Base-by-base conservation (phyloP, 2,329 filamentous ascomycete species). In the Hypoxylon sp. region DNA sequence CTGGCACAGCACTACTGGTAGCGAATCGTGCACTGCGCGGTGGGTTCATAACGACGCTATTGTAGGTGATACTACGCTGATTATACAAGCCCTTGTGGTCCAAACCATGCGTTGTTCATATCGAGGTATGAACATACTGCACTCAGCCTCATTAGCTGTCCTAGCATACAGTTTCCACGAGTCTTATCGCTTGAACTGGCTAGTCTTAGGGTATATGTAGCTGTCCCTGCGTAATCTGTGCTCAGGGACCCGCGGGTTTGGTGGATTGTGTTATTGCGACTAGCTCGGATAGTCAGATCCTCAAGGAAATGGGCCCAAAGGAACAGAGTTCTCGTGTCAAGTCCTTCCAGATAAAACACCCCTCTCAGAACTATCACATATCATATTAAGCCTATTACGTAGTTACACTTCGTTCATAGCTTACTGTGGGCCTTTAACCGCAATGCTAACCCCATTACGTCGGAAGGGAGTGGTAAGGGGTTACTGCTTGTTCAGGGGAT, bases 341-440 rank as follows among this genome's bases (percentile, higher is more conserved):
- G 31, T 25, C 10, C 17, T 54, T 14, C 31, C 20, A 7, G 17
- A 54, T 3, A 7, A 40, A 22, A 7, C 14, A 20, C 14, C n/a
- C 53, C 13, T 31, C 31, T 20, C 22, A 50, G 25, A 30, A 44
- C 13, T 30, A 56, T 56, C 37, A 56, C 10, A 56, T 44, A 56
- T 44, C 53, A 56, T 14, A 42, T 56, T 44, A 6, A 17, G 27
- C n/a, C 25, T 27, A 17, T 44, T 20, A 22, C 35, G 37, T n/a
- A 35, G 25, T n/a, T 35, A 40, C 30, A 33, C 13, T n/a, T 27
- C 25, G 25, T 27, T 37, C 14, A 14, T 6, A 37, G n/a, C 35
- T 14, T 37, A 37, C 14, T 37, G 35, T 37, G 35, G 35, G 6
- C 35, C 35, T 37, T 37, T 6, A 14, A 37, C 13, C 14, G n/a